phyloP scores from a whole-genome alignment of 164 flowering plant genomes.

The Tinospora cordifolia region DNA sequence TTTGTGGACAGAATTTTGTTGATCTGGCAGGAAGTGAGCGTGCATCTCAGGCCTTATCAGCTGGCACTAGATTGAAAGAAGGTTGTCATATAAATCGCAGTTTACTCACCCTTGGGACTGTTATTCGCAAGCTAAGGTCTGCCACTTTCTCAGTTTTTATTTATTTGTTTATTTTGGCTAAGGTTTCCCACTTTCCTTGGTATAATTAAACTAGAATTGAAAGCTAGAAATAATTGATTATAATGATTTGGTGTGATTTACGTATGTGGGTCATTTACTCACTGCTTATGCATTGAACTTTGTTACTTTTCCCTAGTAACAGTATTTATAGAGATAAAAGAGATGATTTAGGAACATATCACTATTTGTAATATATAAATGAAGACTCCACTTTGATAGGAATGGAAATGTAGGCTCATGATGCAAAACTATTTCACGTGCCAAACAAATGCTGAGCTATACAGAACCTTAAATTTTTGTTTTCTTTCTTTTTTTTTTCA shows the following conservation, averaged over 20 bases:
- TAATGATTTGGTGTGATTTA: neutral
- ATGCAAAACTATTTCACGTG: too few species aligned
- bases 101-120: conserved; percentile 84
- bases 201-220: neutral
- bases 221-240: neutral
- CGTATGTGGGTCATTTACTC: too few species aligned
- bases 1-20: conserved; percentile 68
- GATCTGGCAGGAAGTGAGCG: conserved; percentile 99
- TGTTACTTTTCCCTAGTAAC: too few species aligned
- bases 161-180: too few species aligned
- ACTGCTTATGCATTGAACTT: too few species aligned
- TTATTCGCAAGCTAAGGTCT: conserved; percentile 89
- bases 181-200: neutral
- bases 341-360: too few species aligned
- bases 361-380: too few species aligned
- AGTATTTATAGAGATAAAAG: too few species aligned
- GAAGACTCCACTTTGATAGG: too few species aligned
- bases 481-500: neutral
- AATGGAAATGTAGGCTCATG: too few species aligned
- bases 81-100: conserved; percentile 97
- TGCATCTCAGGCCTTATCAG: conserved; percentile 81
- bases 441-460: too few species aligned
- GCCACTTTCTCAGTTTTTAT: too few species aligned
- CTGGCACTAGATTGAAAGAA: conserved; percentile 85
- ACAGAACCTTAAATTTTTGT: neutral